A percentile compares a stretch with the other conserved stretches of the same genome.
Conservation (phyloP, 495 filamentous ascomycete species). For the Hamigera avellanea region DNA sequence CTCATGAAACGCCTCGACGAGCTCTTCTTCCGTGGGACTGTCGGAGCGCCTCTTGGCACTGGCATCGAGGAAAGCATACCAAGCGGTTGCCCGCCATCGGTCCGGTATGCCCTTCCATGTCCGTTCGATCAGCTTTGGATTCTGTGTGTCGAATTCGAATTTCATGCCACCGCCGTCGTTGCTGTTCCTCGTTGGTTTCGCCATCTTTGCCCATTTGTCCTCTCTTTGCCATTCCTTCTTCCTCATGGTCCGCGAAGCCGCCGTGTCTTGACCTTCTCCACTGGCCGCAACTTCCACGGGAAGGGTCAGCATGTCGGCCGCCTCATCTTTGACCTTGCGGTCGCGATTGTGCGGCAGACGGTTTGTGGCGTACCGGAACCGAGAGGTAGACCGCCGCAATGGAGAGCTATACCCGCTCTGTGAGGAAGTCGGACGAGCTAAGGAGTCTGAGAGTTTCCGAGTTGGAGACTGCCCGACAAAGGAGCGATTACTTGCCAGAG, state of each 20-base stretch:
- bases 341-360: slow-evolving; percentile 65
- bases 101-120: slow-evolving; percentile 99
- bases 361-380: slow-evolving; percentile 56
- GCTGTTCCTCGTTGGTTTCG: slow-evolving; percentile 45
- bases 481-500: slow-evolving; percentile 27
- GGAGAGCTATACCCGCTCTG: slow-evolving; percentile 32
- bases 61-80: slow-evolving; percentile 84
- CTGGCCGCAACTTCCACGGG: slow-evolving; percentile 54
- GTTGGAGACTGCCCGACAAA: slow-evolving; percentile 46
- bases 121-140: slow-evolving; percentile 76
- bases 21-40: slow-evolving; percentile 53
- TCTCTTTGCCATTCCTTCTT: slow-evolving; percentile 74
- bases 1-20: slow-evolving; percentile 57
- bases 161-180: slow-evolving; percentile 68
- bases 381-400: slow-evolving; percentile 28
- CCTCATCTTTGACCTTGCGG: slow-evolving; percentile 68
- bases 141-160: slow-evolving; percentile 79
- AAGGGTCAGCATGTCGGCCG: slow-evolving; percentile 78
- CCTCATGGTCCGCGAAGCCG: slow-evolving; percentile 46
- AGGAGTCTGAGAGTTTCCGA: slow-evolving; percentile 24
- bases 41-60: slow-evolving; percentile 57
- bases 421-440: slow-evolving; percentile 31
- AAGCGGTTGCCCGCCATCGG: slow-evolving; percentile 85
- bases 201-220: slow-evolving; percentile 98
- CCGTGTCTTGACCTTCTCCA: slow-evolving; percentile 40